Evolutionary conservation across 2,329 filamentous ascomycete genomes (phyloP), one percentile per base, ranked within the genome.

Genomic region (Neonectria neomacrospora): DNA sequence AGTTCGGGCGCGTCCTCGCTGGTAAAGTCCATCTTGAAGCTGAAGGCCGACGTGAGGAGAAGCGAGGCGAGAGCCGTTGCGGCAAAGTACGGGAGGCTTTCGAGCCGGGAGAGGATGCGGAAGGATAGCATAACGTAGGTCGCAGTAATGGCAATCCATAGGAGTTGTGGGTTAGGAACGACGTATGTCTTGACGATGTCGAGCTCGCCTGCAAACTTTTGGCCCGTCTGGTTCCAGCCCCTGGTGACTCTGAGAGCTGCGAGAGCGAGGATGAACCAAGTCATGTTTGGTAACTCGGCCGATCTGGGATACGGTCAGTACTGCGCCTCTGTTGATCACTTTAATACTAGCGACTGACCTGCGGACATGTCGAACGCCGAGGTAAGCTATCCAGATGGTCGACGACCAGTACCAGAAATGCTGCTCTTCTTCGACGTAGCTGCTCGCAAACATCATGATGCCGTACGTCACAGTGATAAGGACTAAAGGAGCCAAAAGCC

Each of bases 381-480:
- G 79, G 30, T 83, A 80, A 1, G 82, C 78, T 32, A 91, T 74
- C 92, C 92, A 96, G 7, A 88, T 86, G 0, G 91, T 89, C 0
- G 90, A 86, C 1, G 88, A 80, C 94, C 95, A 98, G 79, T 99
- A 98, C 96, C 96, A 99, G 76, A 97, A 97, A 70, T 98, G 93
- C 53, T 99, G 96, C 77, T 99, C 96, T 79, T 99, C 96, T 78
- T 99, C 96, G 2, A 99, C 93, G 76, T 96, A 99, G 74, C 94
- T 98, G 76, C 93, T 97, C 10, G 94, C 95, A 79, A 98, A 98
- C 94, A 98, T 98, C 88, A 97, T 96, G 39, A 88, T 77, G 1
- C 90, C 89, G 74, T 98, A 97, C 0, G 86, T 77, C 0, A 89
- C 51, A 1, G 86, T 86, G 30, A 89, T 81, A 2, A 85, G 66